Evolutionary conservation across 768 basidiomycete genomes (phyloP).

Genomic region (Xerocomellus intermedius): DNA sequence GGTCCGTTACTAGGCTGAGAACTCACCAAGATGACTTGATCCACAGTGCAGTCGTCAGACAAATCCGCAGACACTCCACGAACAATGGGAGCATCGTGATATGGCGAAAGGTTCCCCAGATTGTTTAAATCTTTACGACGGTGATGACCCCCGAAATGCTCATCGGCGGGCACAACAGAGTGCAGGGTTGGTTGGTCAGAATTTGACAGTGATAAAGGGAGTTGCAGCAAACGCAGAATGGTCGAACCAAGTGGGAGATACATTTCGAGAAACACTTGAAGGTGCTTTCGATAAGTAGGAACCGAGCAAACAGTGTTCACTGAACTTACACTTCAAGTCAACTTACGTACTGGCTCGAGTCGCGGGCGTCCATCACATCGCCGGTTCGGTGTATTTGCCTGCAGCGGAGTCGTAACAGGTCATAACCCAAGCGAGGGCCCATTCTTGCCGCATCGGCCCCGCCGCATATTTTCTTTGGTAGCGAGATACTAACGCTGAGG

Average conservation of each 20-base stretch:
- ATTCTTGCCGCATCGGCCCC: too few relatives aligned
- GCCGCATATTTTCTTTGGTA: too few relatives aligned
- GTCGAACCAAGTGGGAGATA: conserved; percentile 14
- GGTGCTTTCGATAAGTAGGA: background rate
- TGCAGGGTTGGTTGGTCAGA: background rate
- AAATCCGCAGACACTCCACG: conserved; percentile 28
- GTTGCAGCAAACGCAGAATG: conserved; percentile 15
- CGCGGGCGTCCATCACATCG: background rate
- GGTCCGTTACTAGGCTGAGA: background rate
- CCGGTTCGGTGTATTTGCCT: background rate
- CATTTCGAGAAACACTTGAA: conserved; percentile 6
- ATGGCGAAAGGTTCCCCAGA: conserved; percentile 40
- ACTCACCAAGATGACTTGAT: conserved; percentile 40
- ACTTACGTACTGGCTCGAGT: background rate
- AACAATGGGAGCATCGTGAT: conserved; percentile 32
- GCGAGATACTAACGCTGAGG: too few relatives aligned
- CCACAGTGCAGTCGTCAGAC: conserved; percentile 41
- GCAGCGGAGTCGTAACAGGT: background rate
- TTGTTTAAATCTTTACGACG: background rate
- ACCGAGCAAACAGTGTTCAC: background rate
- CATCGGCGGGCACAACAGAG: background rate
- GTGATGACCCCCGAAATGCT: background rate
- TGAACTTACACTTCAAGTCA: background rate
- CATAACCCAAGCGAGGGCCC: too few relatives aligned
- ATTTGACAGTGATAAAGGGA: conserved; percentile 2